Evolutionary conservation across 495 filamentous ascomycete genomes (phyloP), one percentile per base, ranked within the genome.

Genomic region (Penicillium lividum): DNA sequence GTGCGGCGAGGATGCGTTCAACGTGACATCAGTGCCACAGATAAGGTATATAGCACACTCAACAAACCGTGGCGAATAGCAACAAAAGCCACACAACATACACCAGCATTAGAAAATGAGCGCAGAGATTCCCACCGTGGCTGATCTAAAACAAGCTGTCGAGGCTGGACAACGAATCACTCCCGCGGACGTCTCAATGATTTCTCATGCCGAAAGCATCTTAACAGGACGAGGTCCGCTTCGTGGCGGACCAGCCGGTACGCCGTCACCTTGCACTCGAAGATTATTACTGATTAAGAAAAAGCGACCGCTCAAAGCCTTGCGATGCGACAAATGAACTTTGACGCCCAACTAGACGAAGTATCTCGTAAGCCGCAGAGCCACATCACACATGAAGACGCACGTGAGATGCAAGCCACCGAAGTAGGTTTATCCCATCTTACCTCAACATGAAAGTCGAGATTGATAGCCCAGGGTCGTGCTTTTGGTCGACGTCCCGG

Each of bases 191-290:
- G 71, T 73, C 0, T 72, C 71, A 15, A 53, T 56, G 3, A 77
- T 75, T 45, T 69, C 71, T 7, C 71, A 74, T n/a, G 69, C 65
- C 1, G 72, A 77, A 48, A 70, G 68, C 33, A 61, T 67, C n/a
- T 51, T 74, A 54, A 74, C 69, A 0, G 78, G 80, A 15, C 74
- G 75, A 2, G 77, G 79, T 10, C 77, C 80, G 16, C 79, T 84
- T 28, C 83, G 83, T 50, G 84, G 84, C 51, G 84, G 84, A 13
- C 78, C 84, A 38, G 76, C 77, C 9, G 77, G 78, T 56, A 62
- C 72, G 40, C 79, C 69, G 40, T 22, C 9, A 29, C 16, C 15
- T 16, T 15, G 47, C 51, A 15, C 9, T 11, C 25, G n/a, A 43
- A 18, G 28, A 31, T 51, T 30, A 25, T 22, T 15, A 22, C 45